Percentiles rank a stretch among this genome's conserved stretches.
These are phyloP conservation scores for Phtheirospermum japonicum DNA, from an alignment of 257 asterid species.

Conservation along the genomic window DNA sequence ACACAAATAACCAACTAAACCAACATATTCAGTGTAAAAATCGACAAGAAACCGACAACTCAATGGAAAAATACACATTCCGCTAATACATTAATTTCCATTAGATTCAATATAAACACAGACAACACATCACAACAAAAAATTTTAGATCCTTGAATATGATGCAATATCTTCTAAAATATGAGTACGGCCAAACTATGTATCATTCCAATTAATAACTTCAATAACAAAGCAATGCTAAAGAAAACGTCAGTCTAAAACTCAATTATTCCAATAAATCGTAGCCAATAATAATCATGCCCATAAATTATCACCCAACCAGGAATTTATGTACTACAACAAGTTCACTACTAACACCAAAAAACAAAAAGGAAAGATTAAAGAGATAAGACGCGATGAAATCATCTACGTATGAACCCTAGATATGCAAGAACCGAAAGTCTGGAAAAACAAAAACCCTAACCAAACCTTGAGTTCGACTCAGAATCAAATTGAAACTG, in stretches of 20 bases:
- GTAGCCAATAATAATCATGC: not conserved
- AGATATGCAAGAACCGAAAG: too few species aligned
- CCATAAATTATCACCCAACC: not conserved
- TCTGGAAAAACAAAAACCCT: too few species aligned
- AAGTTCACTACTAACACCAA: not conserved
- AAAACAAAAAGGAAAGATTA: not conserved
- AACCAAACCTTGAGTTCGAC: too few species aligned
- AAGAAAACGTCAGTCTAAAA: not conserved
- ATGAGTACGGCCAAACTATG: not conserved
- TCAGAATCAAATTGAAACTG: too few species aligned
- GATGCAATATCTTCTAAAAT: constrained; percentile 13
- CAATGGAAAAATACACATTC: too few species aligned
- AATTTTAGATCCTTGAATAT: not conserved
- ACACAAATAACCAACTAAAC: not conserved
- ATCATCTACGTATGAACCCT: too few species aligned
- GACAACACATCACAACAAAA: not conserved
- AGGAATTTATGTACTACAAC: not conserved
- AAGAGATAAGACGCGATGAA: too few species aligned
- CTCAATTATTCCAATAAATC: constrained; percentile 11
- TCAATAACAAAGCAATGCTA: constrained; percentile 15
- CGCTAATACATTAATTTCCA: not conserved
- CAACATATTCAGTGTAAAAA: not conserved
- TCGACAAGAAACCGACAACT: not conserved
- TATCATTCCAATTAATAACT: not conserved
- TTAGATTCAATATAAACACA: not conserved